Conservation (phyloP, 257 asterid species). For the Echium plantagineum region DNA sequence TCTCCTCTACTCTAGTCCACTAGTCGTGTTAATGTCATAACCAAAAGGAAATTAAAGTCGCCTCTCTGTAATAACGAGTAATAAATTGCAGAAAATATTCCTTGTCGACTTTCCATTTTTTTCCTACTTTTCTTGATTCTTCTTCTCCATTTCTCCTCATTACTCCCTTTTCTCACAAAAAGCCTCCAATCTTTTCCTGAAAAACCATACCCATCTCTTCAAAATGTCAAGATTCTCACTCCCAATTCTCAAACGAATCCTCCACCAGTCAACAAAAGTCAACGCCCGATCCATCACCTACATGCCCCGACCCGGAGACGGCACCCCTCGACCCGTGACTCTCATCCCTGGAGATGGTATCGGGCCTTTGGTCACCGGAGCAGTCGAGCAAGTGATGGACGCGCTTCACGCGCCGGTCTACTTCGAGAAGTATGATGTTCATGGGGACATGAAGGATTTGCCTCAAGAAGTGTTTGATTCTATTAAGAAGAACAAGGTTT, state of each 20-base stretch:
- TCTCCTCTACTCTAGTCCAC: too few species aligned
- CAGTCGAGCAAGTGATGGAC: conserved; percentile 94
- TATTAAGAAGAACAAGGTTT: conserved; percentile 74
- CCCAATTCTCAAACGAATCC: not conserved
- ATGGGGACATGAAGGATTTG: conserved; percentile 75
- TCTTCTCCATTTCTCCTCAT: not conserved
- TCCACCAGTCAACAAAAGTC: too few species aligned
- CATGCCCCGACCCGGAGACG: conserved; percentile 98
- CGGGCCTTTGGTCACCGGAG: conserved; percentile 90
- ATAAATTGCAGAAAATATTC: not conserved
- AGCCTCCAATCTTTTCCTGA: too few species aligned
- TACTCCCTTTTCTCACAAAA: too few species aligned
- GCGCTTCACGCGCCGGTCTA: conserved; percentile 94
- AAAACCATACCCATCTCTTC: too few species aligned
- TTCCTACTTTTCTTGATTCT: conserved; percentile 12
- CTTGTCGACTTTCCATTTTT: not conserved
- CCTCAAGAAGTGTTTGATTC: conserved; percentile 70
- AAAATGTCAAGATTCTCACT: not conserved
- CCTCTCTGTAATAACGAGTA: too few species aligned
- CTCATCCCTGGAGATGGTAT: conserved; percentile 92
- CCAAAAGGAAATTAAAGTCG: too few species aligned
- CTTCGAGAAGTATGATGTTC: conserved; percentile 71
- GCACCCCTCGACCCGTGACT: conserved; percentile 71
- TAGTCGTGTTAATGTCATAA: not conserved
- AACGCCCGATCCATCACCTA: conserved; percentile 75